Evolutionary conservation across 345 rosid genomes (phyloP), one percentile per base, ranked within the genome.

Genomic region (Hibiscus trionum): DNA sequence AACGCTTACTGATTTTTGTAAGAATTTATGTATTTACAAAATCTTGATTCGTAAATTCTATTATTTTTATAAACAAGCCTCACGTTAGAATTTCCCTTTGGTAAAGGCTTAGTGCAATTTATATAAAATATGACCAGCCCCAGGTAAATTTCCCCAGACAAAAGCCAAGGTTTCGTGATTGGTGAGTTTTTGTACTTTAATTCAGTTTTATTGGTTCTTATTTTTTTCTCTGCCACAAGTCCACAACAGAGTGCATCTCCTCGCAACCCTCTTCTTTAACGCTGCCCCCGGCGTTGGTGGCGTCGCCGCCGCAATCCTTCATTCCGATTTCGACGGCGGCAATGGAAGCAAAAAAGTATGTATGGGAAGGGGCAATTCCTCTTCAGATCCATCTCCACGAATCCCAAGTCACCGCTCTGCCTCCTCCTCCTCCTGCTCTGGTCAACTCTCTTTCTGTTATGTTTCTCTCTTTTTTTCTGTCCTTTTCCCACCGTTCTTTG

Each of bases 301-400:
- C 33, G 9, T 60, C 11, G 39, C 42, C 42, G 42, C 65, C 16
- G 9, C 42, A 15, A 29, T 61, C 62, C n/a, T 26, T 37, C 2
- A 11, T 11, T 27, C 37, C 7, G n/a, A 16, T 27, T 59, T 59
- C 35, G 16, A 27, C 35, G 12, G 62, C 35, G 3, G 17, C 35
- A 27, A 85, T 83, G 85, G 93, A 91, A 69, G 95, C 91, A 61
- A 82, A 66, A 69, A 85, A 86, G 81, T 84, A 16, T 75, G 85
- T 94, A 11, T 91, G 98, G 98, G 85, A 87, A 80, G 98, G 98
- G 12, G 92, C 96, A 56, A 91, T 91, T 68, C 98, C 98, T 7
- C 77, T 94, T 50, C 95, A 90, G 81, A 85, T 94, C 73, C 92
- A 86, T 73, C 96, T 91, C 69, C 93, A 91, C 66, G 90, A 90